Percentiles rank a stretch among this genome's conserved stretches.
These are phyloP conservation scores for Aspergillus sclerotialis DNA, from an alignment of 2,329 filamentous ascomycete genomes.

Conservation along the genomic window DNA sequence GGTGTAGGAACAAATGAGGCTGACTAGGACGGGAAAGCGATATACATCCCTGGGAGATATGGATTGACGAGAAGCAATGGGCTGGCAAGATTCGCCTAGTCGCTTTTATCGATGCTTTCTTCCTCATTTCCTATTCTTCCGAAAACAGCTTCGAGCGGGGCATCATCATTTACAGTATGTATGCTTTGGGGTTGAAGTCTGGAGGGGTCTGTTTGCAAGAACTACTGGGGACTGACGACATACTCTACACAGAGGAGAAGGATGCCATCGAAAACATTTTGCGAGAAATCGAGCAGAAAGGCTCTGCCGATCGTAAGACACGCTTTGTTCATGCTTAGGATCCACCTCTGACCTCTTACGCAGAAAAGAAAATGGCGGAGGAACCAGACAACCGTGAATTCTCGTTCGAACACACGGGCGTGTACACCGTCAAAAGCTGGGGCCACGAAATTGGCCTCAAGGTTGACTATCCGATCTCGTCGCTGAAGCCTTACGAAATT, in stretches of 20 bases:
- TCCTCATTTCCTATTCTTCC: slow-evolving; percentile 9
- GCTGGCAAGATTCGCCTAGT: slow-evolving; percentile 7
- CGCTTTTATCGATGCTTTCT: slow-evolving; percentile 9
- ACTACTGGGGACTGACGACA: no score
- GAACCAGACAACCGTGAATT: background rate
- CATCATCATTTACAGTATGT: slow-evolving; percentile 8
- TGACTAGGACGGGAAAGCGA: no score
- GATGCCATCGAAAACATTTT: slow-evolving; percentile 2
- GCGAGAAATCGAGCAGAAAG: background rate
- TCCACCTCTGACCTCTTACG: no score
- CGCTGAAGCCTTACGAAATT: slow-evolving; percentile 2
- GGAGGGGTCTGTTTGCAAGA: no score
- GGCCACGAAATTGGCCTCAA: slow-evolving; percentile 6
- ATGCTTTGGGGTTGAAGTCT: no score
- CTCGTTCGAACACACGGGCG: background rate
- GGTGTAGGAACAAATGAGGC: no score
- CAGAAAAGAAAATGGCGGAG: background rate
- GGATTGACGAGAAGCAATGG: slow-evolving; percentile 7
- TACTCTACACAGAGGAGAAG: slow-evolving; percentile 3
- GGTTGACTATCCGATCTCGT: slow-evolving; percentile 4
- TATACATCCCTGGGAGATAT: slow-evolving; percentile 9
- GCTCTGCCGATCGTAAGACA: background rate
- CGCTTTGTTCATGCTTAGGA: no score
- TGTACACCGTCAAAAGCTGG: slow-evolving; percentile 2
- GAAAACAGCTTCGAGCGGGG: slow-evolving; percentile 7